phyloP scores from a whole-genome alignment of 768 basidiomycete species.

The Termitomyces heimii region DNA sequence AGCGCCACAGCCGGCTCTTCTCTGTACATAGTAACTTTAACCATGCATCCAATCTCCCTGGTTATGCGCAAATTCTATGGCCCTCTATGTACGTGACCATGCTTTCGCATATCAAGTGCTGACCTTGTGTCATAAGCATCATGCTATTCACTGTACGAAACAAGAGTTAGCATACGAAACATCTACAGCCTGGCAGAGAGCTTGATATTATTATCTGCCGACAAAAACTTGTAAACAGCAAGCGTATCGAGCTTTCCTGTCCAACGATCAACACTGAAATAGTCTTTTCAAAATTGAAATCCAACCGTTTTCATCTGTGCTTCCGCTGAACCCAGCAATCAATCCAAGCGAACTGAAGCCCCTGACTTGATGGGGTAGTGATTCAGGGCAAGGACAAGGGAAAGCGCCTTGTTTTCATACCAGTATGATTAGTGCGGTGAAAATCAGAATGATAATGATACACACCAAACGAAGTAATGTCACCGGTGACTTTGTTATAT shows the following conservation, averaged over 20 bases:
- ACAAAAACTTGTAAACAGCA: slow-evolving; percentile 2
- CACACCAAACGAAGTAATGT: background rate
- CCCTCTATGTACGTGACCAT: background rate
- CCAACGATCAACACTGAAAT: background rate
- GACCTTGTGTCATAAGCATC: background rate
- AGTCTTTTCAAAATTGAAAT: background rate
- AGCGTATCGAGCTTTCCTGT: slow-evolving; percentile 4
- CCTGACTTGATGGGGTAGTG: background rate
- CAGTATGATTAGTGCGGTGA: background rate
- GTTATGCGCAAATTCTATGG: background rate
- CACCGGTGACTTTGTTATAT: background rate
- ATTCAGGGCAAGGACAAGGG: background rate
- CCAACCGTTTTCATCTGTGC: background rate
- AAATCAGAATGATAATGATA: background rate
- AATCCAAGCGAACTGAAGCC: slow-evolving; percentile 6
- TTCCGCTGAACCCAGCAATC: slow-evolving; percentile 4
- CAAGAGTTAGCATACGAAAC: background rate
- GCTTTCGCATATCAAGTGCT: background rate
- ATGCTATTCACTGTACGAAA: background rate
- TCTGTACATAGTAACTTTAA: too few relatives aligned
- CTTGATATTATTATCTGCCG: background rate
- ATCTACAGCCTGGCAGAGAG: background rate
- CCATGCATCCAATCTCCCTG: too few relatives aligned
- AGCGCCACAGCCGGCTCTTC: too few relatives aligned
- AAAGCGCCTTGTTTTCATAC: background rate